A percentile compares a stretch with the other conserved stretches of the same genome.
phyloP scores from a whole-genome alignment of 2,329 filamentous ascomycete genomes.

The Bertia moriformis region DNA sequence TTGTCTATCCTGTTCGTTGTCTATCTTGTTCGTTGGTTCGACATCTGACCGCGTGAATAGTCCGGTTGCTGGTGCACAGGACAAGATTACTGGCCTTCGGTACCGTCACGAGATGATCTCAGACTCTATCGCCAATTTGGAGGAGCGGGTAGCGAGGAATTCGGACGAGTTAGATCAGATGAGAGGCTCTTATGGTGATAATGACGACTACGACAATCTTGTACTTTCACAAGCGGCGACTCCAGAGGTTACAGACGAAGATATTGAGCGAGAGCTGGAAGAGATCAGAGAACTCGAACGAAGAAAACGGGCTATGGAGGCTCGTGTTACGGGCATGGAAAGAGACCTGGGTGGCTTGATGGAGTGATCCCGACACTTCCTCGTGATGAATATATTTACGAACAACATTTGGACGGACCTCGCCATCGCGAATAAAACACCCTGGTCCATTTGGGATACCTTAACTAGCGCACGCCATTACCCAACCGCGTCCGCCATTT shows the following conservation, averaged over 20 bases:
- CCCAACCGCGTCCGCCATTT: no score
- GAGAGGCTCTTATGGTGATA: slow-evolving; percentile 20
- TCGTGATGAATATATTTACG: no score
- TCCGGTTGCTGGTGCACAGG: slow-evolving; percentile 39
- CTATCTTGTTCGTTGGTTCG: not conserved
- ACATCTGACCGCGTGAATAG: no score
- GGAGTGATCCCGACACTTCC: slow-evolving; percentile 23
- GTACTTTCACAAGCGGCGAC: slow-evolving; percentile 14
- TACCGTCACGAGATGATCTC: slow-evolving; percentile 37
- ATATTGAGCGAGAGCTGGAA: slow-evolving; percentile 19
- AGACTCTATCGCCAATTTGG: slow-evolving; percentile 39
- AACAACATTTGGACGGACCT: no score
- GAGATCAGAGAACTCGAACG: slow-evolving; percentile 41
- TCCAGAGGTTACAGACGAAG: not conserved
- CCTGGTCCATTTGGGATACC: no score
- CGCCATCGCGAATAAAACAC: no score
- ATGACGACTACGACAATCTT: slow-evolving; percentile 22
- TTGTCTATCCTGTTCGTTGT: not conserved
- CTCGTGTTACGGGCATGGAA: slow-evolving; percentile 46
- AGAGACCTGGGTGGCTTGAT: slow-evolving; percentile 43
- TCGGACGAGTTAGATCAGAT: slow-evolving; percentile 34
- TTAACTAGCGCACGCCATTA: no score
- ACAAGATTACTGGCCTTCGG: slow-evolving; percentile 39
- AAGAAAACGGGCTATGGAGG: slow-evolving; percentile 42
- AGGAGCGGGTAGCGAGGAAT: slow-evolving; percentile 38